Conservation (phyloP, 164 flowering plant genomes). For the Nymphaea thermarum region DNA sequence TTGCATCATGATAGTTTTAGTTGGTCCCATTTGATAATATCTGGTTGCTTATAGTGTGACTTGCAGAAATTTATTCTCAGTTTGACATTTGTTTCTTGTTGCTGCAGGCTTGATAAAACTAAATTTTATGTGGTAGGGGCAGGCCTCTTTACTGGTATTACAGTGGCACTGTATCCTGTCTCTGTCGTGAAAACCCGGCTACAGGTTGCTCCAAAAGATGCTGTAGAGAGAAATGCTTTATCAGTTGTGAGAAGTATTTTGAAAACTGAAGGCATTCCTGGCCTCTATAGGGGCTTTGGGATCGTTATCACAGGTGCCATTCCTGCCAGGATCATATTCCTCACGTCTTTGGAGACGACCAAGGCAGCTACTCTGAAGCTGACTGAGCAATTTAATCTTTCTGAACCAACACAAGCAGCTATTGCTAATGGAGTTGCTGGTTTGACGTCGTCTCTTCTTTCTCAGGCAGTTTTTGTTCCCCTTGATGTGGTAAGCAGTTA, state of each 20-base stretch:
- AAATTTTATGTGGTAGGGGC: conserved; percentile 93
- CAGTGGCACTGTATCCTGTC: conserved; percentile 84
- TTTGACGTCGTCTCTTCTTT: conserved; percentile 65
- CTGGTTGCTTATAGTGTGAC: not conserved
- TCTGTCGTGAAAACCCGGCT: conserved; percentile 89
- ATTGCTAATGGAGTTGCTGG: conserved; percentile 93
- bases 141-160: conserved; percentile 87
- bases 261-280: conserved; percentile 77
- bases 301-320: conserved; percentile 90
- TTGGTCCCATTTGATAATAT: too few species aligned
- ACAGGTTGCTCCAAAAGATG: conserved; percentile 77
- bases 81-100: not conserved
- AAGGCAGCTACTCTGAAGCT: conserved; percentile 62
- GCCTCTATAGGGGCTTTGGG: conserved; percentile 91
- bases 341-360: conserved; percentile 88
- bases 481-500: conserved; percentile 73
- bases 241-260: conserved; percentile 58
- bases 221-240: conserved; percentile 59
- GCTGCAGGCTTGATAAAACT: conserved; percentile 90
- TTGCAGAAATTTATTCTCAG: not conserved
- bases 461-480: conserved; percentile 93
- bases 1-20: too few species aligned
- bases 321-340: conserved; percentile 84
- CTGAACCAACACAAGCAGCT: conserved; percentile 88
- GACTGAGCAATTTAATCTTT: conserved; percentile 57